A percentile compares a stretch with the other conserved stretches of the same genome.
Conservation (phyloP, 2,329 filamentous ascomycete species). For the Colletotrichum sp. region DNA sequence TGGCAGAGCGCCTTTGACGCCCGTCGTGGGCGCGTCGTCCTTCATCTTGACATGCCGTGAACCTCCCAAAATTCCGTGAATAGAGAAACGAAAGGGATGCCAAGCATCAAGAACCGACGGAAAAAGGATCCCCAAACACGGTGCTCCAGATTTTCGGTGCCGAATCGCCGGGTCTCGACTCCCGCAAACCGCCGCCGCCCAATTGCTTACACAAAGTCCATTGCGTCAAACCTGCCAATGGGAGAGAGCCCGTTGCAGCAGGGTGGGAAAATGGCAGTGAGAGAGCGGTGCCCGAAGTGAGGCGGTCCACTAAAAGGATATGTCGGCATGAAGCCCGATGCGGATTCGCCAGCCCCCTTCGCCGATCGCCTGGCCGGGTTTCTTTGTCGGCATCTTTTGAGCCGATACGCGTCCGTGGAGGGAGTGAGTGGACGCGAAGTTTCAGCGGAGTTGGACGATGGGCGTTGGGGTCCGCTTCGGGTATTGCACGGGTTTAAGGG, state of each 20-base stretch:
- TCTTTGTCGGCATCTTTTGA: conserved; percentile 20
- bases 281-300: neutral
- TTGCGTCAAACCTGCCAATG: neutral
- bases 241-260: neutral
- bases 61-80: neutral
- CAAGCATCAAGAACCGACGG: neutral
- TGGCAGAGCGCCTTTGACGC: neutral
- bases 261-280: neutral
- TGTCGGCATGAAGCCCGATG: neutral
- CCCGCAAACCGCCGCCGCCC: neutral
- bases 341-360: neutral
- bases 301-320: conserved; percentile 4
- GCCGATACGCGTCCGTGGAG: conserved; percentile 8
- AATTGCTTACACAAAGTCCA: neutral
- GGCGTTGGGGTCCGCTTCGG: neutral
- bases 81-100: neutral
- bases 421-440: neutral
- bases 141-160: neutral
- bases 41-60: conserved; percentile 1
- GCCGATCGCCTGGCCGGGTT: neutral
- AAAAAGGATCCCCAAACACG: neutral
- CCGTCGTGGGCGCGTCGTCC: neutral
- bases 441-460: neutral
- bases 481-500: neutral
- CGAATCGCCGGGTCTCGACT: conserved; percentile 1